Base-by-base conservation (phyloP, 2,329 filamentous ascomycete genomes). In the Ilyonectria destructans region DNA sequence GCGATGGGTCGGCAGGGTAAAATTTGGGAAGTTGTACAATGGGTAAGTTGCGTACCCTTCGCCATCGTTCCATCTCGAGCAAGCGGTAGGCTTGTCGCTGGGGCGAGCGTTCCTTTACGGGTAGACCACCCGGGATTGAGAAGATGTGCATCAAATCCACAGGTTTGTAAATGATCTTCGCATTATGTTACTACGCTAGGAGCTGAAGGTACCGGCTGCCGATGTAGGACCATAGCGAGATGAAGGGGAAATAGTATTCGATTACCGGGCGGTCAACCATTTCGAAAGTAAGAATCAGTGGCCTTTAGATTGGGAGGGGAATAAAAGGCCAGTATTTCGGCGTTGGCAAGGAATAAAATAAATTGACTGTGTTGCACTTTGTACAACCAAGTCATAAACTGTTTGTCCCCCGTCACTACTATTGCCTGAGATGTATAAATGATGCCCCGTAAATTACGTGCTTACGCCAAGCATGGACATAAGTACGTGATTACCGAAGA, bases 61-160 rank as follows among this genome's bases (percentile, higher is more conserved):
- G 17, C 43, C 43, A 45, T 45, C 43, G 43, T 7, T 45, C 43
- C 67, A 73, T 73, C 59, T 74, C 72, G 4, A 71, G 26, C 0
- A 79, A 62, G 1, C 78, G 75, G 58, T 79, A 80, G 12, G 74
- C 75, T 52, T 79, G 77, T 9, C 78, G 66, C 51, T 79, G 78
- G 8, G 58, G 19, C 4, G 78, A 62, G 37, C 78, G 77, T 54
- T 79, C 71, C 56, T 79, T 79, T 8, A 79, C 76, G 5, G 78
- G 77, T 1, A 80, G 73, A 3, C 78, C 78, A 15, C 78, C 77
- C 1, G 78, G 79, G 46, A 76, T 67, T 2, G 78, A 78, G 65
- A 80, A 80, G 2, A 77, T 73, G 54, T 77, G 72, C 40, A 79
- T 19, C 17, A 45, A 17, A 9, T 45, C 43, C 7, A 45, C 19